Evolutionary conservation across 208 protist genomes (phyloP).

Genomic region (Herpetomonas muscarum): DNA sequence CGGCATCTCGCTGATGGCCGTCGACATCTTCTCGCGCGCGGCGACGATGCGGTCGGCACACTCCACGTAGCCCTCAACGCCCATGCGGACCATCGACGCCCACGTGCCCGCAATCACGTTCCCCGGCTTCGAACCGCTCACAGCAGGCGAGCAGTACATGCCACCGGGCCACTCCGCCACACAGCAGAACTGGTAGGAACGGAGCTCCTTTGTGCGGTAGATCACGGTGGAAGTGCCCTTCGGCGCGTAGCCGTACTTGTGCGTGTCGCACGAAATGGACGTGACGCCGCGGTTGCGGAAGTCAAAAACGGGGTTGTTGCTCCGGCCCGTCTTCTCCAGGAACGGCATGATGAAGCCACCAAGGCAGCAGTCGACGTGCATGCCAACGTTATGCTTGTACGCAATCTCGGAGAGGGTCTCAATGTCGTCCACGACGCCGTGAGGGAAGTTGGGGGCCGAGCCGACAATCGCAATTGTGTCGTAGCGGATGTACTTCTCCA

Average conservation of each 20-base stretch:
- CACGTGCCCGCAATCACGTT: slow-evolving; percentile 95
- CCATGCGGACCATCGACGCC: slow-evolving; percentile 94
- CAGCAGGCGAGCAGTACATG: slow-evolving; percentile 97
- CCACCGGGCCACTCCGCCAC: slow-evolving; percentile 96
- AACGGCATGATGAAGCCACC: slow-evolving; percentile 98
- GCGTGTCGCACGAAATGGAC: slow-evolving; percentile 98
- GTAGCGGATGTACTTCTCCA: slow-evolving; percentile 90
- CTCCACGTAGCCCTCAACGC: slow-evolving; percentile 84
- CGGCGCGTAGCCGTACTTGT: slow-evolving; percentile 99
- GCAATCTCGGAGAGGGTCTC: slow-evolving; percentile 88
- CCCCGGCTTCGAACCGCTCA: slow-evolving; percentile 94
- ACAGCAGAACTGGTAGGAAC: slow-evolving; percentile 95
- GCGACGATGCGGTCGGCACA: slow-evolving; percentile 76
- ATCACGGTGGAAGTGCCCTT: slow-evolving; percentile 97
- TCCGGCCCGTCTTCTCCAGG: slow-evolving; percentile 89
- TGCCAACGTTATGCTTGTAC: slow-evolving; percentile 79
- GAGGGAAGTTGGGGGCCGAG: slow-evolving; percentile 94
- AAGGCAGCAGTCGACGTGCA: slow-evolving; percentile 98
- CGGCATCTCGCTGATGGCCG: slow-evolving; percentile 51
- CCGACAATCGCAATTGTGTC: slow-evolving; percentile 96
- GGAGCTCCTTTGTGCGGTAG: slow-evolving; percentile 85
- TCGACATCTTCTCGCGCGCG: slow-evolving; percentile 73
- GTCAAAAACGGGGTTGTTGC: slow-evolving; percentile 89
- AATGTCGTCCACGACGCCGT: slow-evolving; percentile 94
- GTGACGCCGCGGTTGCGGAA: slow-evolving; percentile 97